Percentiles rank a stretch among this genome's conserved stretches.
phyloP scores from a whole-genome alignment of 2,329 filamentous ascomycete species.

The Diaporthe australafricana region DNA sequence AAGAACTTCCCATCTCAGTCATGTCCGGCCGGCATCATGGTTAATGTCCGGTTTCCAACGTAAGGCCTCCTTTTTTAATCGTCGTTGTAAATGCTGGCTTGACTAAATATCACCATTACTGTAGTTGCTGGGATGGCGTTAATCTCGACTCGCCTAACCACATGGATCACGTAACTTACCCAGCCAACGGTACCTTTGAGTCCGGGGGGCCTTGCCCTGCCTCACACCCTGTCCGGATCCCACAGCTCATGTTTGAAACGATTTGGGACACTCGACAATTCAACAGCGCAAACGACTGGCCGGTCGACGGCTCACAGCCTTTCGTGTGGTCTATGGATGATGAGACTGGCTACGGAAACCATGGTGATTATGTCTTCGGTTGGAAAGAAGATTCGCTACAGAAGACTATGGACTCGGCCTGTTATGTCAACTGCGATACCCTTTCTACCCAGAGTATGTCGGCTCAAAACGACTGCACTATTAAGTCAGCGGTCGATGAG shows the following conservation, averaged over 20 bases:
- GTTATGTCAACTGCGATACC: conserved; percentile 47
- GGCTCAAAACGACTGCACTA: conserved; percentile 47
- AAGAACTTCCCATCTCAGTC: conserved; percentile 52
- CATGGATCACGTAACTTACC: conserved; percentile 47
- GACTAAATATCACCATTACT: not conserved
- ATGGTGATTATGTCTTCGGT: conserved; percentile 55
- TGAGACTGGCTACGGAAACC: conserved; percentile 50
- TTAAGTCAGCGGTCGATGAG: conserved; percentile 45
- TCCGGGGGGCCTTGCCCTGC: conserved; percentile 43
- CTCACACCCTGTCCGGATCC: conserved; percentile 47
- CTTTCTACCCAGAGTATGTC: conserved; percentile 48
- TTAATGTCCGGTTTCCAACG: conserved; percentile 54
- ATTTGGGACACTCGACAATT: conserved; percentile 53
- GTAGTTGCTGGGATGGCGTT: conserved; percentile 46
- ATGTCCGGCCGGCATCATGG: conserved; percentile 57
- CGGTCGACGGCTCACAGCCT: conserved; percentile 47
- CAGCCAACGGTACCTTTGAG: conserved; percentile 34
- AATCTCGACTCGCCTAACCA: conserved; percentile 47
- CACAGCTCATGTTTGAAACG: conserved; percentile 55
- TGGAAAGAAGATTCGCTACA: conserved; percentile 55
- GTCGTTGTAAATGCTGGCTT: not conserved
- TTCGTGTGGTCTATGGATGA: conserved; percentile 48
- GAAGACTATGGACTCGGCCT: conserved; percentile 46
- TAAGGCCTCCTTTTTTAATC: not conserved
- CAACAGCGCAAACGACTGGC: conserved; percentile 49